Evolutionary conservation across 2,329 filamentous ascomycete genomes (phyloP), one percentile per base, ranked within the genome.

Genomic region (Arthrobotrys iridis): DNA sequence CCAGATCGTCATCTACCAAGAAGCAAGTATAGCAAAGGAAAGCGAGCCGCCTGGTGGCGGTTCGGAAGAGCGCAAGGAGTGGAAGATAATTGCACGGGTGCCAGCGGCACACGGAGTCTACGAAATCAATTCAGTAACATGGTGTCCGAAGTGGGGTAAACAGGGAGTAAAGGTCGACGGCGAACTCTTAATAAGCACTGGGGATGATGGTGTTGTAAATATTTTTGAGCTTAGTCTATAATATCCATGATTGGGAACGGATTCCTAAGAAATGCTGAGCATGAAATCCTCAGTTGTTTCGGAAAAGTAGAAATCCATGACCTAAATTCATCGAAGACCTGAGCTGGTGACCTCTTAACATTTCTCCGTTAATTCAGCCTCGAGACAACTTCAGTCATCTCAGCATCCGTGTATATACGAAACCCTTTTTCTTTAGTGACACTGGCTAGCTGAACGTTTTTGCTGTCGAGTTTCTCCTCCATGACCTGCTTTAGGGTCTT

Each of bases 401-500:
- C 94, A 81, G 94, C 93, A 80, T 99, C 95, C 71, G 90, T 91
- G 86, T 99, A 99, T 89, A 99, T 97, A 85, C 93, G 91, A 87
- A 99, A 99, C 67, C 95, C 95, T 84, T 92, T 94, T 79, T 97
- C 94, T 87, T 93, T 96, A 77, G 95, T 99, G 70, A 99, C 95
- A 82, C 94, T 98, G 63, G 95, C 95, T 79, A 99, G 84, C 86
- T 99, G 95, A 78, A 99, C 95, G 82, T 99, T 99, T 88, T 99
- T 99, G 78, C 93, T 88, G 82, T 99, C 95, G 76, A 99, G 87
- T 86, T 99, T 99, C 89, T 99, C 95, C 85, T 99, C 95, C 95
- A 99, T 99, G 79, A 99, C 95, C 85, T 99, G 95, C 88, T 98
- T 99, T 83, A 99, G 84, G 37, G 95, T 99, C 88, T 98, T 98